Conservation (phyloP, 768 basidiomycete genomes). For the Pulveroboletus sp. region DNA sequence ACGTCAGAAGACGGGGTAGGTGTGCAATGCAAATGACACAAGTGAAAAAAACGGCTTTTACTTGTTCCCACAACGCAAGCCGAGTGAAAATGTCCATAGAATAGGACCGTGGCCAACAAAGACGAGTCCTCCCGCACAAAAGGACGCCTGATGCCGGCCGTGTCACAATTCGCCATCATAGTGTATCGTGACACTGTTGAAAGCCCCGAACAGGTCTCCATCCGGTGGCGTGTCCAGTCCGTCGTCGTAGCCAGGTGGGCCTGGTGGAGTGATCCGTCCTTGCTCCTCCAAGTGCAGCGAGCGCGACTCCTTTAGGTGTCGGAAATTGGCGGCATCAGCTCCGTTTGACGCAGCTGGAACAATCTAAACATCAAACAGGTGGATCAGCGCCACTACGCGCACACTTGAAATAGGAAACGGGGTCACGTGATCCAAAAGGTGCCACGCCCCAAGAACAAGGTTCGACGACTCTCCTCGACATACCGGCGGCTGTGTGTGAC, state of each 20-base stretch:
- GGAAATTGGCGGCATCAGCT: conserved; percentile 83
- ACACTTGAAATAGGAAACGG: conserved; percentile 8
- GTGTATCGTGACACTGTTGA: conserved; percentile 85
- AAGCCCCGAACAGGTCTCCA: conserved; percentile 77
- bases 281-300: conserved; percentile 86
- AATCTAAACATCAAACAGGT: conserved; percentile 50
- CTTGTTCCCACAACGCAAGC: conserved; percentile 19
- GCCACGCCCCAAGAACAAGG: neutral
- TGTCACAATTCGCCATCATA: conserved; percentile 64
- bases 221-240: conserved; percentile 42
- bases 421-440: conserved; percentile 8
- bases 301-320: conserved; percentile 83
- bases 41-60: conserved; percentile 20
- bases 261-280: conserved; percentile 32
- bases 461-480: conserved; percentile 26
- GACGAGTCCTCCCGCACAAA: too few species aligned
- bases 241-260: conserved; percentile 41
- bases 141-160: too few species aligned
- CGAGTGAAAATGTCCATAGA: conserved; percentile 17
- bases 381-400: conserved; percentile 22
- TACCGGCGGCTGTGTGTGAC: conserved; percentile 91
- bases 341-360: conserved; percentile 71
- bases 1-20: conserved; percentile 14
- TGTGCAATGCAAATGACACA: conserved; percentile 34
- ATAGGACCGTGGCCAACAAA: neutral